Conservation (phyloP, 768 basidiomycete species). For the Amyloporia xantha region DNA sequence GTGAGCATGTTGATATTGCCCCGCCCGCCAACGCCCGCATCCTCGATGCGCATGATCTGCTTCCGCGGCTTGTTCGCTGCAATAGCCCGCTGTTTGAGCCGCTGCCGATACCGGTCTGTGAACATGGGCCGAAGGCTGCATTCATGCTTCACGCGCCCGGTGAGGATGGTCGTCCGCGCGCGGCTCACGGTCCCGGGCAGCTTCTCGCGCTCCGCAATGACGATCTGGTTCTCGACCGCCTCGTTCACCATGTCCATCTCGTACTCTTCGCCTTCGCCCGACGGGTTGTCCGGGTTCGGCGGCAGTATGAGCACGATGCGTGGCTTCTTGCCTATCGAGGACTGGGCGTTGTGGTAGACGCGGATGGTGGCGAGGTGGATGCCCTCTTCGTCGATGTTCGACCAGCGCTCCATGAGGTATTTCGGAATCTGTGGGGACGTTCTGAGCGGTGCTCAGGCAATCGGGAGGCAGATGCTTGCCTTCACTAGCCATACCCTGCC, state of each 20-base stretch:
- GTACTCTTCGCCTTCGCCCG: constrained; percentile 52
- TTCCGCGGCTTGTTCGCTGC: constrained; percentile 61
- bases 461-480: constrained; percentile 33
- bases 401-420: constrained; percentile 83
- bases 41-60: constrained; percentile 70
- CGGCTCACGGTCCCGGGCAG: constrained; percentile 40
- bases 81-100: constrained; percentile 61
- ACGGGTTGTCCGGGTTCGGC: constrained; percentile 42
- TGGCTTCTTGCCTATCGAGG: constrained; percentile 40
- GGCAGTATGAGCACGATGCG: constrained; percentile 66
- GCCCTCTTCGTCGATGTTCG: constrained; percentile 64
- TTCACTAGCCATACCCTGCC: constrained; percentile 84
- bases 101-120: constrained; percentile 58
- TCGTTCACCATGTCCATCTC: constrained; percentile 87
- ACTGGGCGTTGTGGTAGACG: constrained; percentile 53
- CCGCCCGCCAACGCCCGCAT: constrained; percentile 60
- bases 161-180: constrained; percentile 71
- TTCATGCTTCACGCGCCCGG: constrained; percentile 77
- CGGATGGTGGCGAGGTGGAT: constrained; percentile 81
- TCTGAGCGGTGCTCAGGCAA: not conserved
- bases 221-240: constrained; percentile 77
- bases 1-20: constrained; percentile 75
- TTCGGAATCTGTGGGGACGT: constrained; percentile 62
- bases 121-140: constrained; percentile 67
- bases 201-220: constrained; percentile 78